Base-by-base conservation (phyloP, 805 yeast genomes). In the Ogataea haglerorum region DNA sequence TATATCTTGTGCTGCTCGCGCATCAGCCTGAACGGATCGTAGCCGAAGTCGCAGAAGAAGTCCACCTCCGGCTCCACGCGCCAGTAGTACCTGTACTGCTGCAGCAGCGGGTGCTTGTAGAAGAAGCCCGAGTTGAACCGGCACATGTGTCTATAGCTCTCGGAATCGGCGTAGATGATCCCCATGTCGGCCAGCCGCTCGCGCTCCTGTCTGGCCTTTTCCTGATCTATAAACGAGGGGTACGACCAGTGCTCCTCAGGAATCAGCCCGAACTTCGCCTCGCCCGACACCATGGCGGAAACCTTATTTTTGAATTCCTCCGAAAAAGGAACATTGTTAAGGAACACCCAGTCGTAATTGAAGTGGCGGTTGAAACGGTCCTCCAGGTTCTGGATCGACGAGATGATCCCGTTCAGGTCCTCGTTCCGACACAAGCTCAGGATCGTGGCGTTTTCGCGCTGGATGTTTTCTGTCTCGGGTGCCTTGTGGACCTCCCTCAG, bases 291-390 rank as follows among this genome's bases (percentile, higher is more conserved):
- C 41, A 80, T 66, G 2, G 70, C 60, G 0, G 71, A 42, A 10
- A 87, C 74, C 28, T 68, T 63, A 3, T 56, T 55, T 57, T 77
- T 82, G 65, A 90, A 89, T 42, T 82, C 86, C 2, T 81, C 82
- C 24, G 73, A 68, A 61, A 88, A 90, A 16, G 75, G 80, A 42
- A 75, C 80, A 59, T 91, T 91, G 64, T 90, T 90, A 51, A 91
- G 67, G 63, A 90, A 90, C 12, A 89, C 90, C 96, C 96, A 90
- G 59, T 88, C 95, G 61, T 90, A 90, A 49, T 85, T 77, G 65
- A 57, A 89, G 47, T 80, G 69, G 36, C 64, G 61, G 67, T 91
- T 89, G 68, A 89, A 89, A 40, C 90, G 74, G 61, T 83, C 87
- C 68, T 87, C 95, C 27, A 86, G 75, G 43, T 74, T 70, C 42